Percentiles rank a stretch among this genome's conserved stretches.
These are phyloP conservation scores for Arachis monticola DNA, from an alignment of 331 rosid genomes.

Conservation along the genomic window DNA sequence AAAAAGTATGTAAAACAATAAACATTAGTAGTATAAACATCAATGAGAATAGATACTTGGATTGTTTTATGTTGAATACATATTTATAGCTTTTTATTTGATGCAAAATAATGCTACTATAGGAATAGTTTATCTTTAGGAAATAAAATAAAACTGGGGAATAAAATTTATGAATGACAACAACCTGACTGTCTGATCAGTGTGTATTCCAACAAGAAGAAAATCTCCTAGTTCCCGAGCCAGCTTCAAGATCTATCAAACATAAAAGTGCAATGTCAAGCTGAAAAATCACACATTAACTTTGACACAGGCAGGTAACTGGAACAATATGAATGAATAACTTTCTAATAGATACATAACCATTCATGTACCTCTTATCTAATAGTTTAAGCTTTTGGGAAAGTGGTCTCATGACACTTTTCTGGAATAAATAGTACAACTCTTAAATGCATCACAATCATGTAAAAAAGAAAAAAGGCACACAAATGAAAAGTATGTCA, in stretches of 20 bases:
- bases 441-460: not conserved
- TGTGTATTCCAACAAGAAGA: constrained; percentile 92
- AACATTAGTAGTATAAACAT: constrained; percentile 20
- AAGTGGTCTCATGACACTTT: not conserved
- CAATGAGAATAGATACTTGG: not conserved
- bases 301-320: not conserved
- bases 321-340: no score
- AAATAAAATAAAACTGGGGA: not conserved
- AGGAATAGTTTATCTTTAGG: not conserved
- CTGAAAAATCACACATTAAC: not conserved
- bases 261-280: constrained; percentile 28
- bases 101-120: not conserved
- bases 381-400: no score
- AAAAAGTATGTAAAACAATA: constrained; percentile 8
- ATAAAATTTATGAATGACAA: constrained; percentile 29
- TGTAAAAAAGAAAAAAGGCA: not conserved
- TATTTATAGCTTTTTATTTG: constrained; percentile 15
- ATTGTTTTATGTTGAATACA: constrained; percentile 24
- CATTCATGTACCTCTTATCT: no score
- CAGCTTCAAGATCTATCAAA: constrained; percentile 77
- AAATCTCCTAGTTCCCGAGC: constrained; percentile 94
- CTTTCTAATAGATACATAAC: not conserved
- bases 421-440: constrained; percentile 3
- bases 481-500: no score
- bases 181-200: constrained; percentile 89